A percentile compares a stretch with the other conserved stretches of the same genome.
Conservation (phyloP, 257 asterid species). For the Haberlea rhodopensis region DNA sequence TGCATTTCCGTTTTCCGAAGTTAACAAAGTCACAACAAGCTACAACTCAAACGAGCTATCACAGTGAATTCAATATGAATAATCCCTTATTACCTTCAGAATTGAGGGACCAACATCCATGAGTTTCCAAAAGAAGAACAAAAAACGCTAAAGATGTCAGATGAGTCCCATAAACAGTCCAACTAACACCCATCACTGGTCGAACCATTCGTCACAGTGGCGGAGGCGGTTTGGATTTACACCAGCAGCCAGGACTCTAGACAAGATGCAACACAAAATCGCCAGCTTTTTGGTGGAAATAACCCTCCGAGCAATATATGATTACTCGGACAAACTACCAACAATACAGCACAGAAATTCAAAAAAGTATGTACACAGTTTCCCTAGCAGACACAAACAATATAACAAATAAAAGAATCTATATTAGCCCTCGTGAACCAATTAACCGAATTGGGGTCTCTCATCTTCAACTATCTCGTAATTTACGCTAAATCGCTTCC, state of each 20-base stretch:
- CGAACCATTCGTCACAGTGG: slow-evolving; percentile 42
- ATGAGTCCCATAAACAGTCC: slow-evolving; percentile 51
- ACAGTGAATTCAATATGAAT: background rate
- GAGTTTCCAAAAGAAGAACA: slow-evolving; percentile 42
- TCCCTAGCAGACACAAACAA: slow-evolving; percentile 39
- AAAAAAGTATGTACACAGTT: slow-evolving; percentile 23
- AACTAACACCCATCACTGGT: slow-evolving; percentile 63
- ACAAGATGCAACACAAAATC: slow-evolving; percentile 43
- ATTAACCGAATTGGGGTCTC: slow-evolving; percentile 41
- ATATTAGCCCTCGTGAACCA: slow-evolving; percentile 26
- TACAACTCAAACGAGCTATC: slow-evolving; percentile 3
- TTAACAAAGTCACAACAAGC: slow-evolving; percentile 11
- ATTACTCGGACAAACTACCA: slow-evolving; percentile 44
- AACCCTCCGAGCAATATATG: slow-evolving; percentile 52
- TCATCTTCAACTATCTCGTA: slow-evolving; percentile 42
- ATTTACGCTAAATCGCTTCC: slow-evolving; percentile 38
- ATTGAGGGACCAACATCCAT: slow-evolving; percentile 50
- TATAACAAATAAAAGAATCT: slow-evolving; percentile 24
- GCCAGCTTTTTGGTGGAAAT: slow-evolving; percentile 55
- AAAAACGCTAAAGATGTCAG: slow-evolving; percentile 41
- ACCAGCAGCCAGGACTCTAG: slow-evolving; percentile 62
- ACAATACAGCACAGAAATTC: slow-evolving; percentile 25
- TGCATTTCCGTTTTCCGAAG: slow-evolving; percentile 33
- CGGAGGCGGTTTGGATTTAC: slow-evolving; percentile 51
- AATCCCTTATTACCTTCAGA: slow-evolving; percentile 58